A percentile compares a stretch with the other conserved stretches of the same genome.
These are phyloP conservation scores for Russula griseocarnosa DNA, from an alignment of 768 basidiomycete species.

Conservation along the genomic window DNA sequence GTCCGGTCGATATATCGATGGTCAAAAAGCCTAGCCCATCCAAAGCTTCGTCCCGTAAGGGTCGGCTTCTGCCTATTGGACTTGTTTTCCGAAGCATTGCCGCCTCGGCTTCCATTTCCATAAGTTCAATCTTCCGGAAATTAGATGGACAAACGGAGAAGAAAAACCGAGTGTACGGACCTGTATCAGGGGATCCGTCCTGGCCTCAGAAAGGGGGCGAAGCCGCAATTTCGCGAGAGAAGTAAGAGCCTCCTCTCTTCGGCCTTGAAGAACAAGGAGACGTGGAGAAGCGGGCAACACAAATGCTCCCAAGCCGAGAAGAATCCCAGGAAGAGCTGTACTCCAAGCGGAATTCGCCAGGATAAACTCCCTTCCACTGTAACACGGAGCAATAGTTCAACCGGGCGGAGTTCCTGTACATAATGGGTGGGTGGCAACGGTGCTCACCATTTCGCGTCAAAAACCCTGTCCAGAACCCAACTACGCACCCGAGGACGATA, in stretches of 20 bases:
- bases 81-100: slow-evolving; percentile 45
- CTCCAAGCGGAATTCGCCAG: slow-evolving; percentile 72
- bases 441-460: slow-evolving; percentile 57
- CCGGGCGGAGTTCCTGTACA: background rate
- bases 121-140: slow-evolving; percentile 53
- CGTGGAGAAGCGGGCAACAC: slow-evolving; percentile 62
- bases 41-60: slow-evolving; percentile 35
- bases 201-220: slow-evolving; percentile 44
- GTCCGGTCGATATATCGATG: slow-evolving; percentile 57
- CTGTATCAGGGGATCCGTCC: slow-evolving; percentile 50
- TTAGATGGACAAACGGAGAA: background rate
- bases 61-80: slow-evolving; percentile 30
- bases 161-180: slow-evolving; percentile 30
- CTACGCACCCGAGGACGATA: slow-evolving; percentile 76
- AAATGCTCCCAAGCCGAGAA: slow-evolving; percentile 58
- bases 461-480: slow-evolving; percentile 83
- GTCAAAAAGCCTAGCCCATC: slow-evolving; percentile 57
- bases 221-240: slow-evolving; percentile 57
- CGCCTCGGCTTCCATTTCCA: slow-evolving; percentile 72
- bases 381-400: slow-evolving; percentile 8
- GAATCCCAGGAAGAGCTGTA: slow-evolving; percentile 64
- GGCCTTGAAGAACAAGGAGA: slow-evolving; percentile 52
- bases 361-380: slow-evolving; percentile 59
- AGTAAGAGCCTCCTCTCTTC: slow-evolving; percentile 51
- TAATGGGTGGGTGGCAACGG: slow-evolving; percentile 14